Base-by-base conservation (phyloP, 73 alveolate species). In the Paramecium pentaurelia region DNA sequence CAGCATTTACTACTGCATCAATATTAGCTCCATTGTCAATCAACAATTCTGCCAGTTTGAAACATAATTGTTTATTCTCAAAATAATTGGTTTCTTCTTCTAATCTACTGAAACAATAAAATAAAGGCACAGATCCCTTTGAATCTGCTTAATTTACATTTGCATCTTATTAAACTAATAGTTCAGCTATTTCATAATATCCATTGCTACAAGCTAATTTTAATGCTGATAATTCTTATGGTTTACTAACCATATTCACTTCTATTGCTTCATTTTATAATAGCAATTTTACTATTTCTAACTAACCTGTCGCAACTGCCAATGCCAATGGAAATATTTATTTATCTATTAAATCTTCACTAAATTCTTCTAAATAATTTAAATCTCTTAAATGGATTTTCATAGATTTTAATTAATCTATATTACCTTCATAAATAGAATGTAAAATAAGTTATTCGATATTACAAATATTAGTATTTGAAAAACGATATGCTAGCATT, bases 51-150 rank as follows among this genome's bases (percentile, higher is more conserved):
- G 92, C 94, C 58, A 89, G 77, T 71, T 89, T 89, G 28, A 89
- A 71, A 71, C 94, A 89, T 9, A 89, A 34, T 71, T 83, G 58
- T 47, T 89, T 89, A 27, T 89, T 89, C 58, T 89, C 94, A 44
- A 89, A 89, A 60, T 89, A 89, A 59, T 89, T 89, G 27, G 85
- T 45, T 22, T 89, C 94, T 73, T 89, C 94, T 28, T 89, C 94
- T 22, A 89, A 71, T 9, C 94, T 40, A 18, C 85, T 71, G 51
- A 89, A 89, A 54, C 94, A 89, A 54, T 89, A 83, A 44, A 71
- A 89, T 32, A 89, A 71, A 34, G 94, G 94, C 18, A 83, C 88
- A 14, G 86, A 89, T 42, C 94, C 94, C 20, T n/a, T 71, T 1
- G 32, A 51, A 89, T 71, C 75, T 34, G 60, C 75, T 71, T 89